Percentiles rank a stretch among this genome's conserved stretches.
Conservation (phyloP, 2,329 filamentous ascomycete genomes). For the Penicillium sp. region DNA sequence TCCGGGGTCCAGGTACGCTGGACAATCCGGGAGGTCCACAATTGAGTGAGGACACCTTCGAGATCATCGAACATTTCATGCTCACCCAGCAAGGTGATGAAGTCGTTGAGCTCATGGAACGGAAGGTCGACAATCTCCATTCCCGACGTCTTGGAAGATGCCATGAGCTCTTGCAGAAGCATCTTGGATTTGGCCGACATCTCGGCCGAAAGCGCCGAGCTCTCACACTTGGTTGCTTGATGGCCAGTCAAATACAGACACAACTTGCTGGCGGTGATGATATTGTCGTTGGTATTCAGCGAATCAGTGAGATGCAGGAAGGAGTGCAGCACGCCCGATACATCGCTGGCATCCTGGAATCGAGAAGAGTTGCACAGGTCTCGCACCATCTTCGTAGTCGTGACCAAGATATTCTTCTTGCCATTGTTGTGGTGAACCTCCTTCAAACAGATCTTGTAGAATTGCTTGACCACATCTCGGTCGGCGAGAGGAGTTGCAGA, state of each 20-base stretch:
- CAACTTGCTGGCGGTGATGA: constrained; percentile 33
- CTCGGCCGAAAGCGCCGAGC: constrained; percentile 21
- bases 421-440: constrained; percentile 27
- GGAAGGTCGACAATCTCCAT: constrained; percentile 32
- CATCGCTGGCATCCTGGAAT: constrained; percentile 31
- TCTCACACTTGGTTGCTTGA: constrained; percentile 25
- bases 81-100: constrained; percentile 34
- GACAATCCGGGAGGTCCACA: constrained; percentile 44
- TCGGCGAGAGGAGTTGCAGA: constrained; percentile 23
- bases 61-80: constrained; percentile 35
- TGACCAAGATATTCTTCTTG: constrained; percentile 27
- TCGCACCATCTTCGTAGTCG: constrained; percentile 23
- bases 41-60: constrained; percentile 38
- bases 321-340: constrained; percentile 30
- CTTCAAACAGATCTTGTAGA: constrained; percentile 30
- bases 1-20: constrained; percentile 42
- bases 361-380: constrained; percentile 26
- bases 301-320: constrained; percentile 32
- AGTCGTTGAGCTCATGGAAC: constrained; percentile 32
- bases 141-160: constrained; percentile 23
- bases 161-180: constrained; percentile 31
- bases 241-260: constrained; percentile 33
- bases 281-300: constrained; percentile 26
- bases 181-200: constrained; percentile 32
- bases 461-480: constrained; percentile 27